Evolutionary conservation across 371 early-diverging fungal species (phyloP), one percentile per base, ranked within the genome.

Genomic region (Dichotomocladium elegans): DNA sequence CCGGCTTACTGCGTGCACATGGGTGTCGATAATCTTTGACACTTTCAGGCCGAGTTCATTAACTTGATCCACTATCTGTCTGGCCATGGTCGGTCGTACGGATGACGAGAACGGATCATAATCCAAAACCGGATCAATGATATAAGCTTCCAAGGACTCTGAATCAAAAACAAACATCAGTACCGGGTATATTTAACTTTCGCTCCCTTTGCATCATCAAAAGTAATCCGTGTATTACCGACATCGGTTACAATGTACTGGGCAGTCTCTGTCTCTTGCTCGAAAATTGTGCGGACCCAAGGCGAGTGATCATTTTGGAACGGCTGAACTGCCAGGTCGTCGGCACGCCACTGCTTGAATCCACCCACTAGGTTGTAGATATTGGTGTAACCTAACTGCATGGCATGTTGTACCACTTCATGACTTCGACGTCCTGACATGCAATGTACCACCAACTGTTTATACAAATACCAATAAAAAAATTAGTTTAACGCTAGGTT

Each of bases 181-280:
- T n/a, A n/a, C n/a, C n/a, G n/a, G n/a, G n/a, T n/a, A n/a, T n/a
- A n/a, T n/a, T n/a, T n/a, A n/a, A n/a, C n/a, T n/a, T n/a, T n/a
- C n/a, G n/a, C n/a, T n/a, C n/a, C n/a, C n/a, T n/a, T n/a, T n/a
- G n/a, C n/a, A n/a, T n/a, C n/a, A n/a, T n/a, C 80, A 94, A 95
- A 63, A 84, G 88, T 58, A 86, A 89, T 61, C 92, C 93, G 57
- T 85, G 22, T 37, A 42, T 54, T 64, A 70, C 69, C 72, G 40
- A 72, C 50, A 57, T 76, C 72, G 29, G 72, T 64, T 4, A 76
- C 70, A 24, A 76, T 49, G 42, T 70, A 76, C 42, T 63, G 63
- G 8, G 76, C 76, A 9, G 76, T 72, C 41, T 72, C 76, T 3
- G 76, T 76, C 7, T 70, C 70, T 15, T 22, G 25, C 15, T 72